These are phyloP conservation scores for Cytospora piceae DNA, from an alignment of 2,329 filamentous ascomycete species.

Conservation along the genomic window DNA sequence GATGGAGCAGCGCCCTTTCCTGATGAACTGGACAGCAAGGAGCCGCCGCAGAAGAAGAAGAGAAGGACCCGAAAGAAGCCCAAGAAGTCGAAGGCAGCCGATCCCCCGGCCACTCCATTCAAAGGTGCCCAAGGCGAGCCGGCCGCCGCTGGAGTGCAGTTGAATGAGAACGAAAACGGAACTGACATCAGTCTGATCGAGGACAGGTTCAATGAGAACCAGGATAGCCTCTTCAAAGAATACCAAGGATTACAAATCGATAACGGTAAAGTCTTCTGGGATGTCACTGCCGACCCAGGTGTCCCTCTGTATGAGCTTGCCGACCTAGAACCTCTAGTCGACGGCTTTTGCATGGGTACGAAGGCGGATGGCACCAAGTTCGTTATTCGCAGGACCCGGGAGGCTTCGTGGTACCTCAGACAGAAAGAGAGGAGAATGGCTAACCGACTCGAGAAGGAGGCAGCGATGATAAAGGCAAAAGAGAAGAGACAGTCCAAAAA, in stretches of 20 bases:
- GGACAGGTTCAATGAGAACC: neutral
- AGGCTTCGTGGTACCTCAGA: constrained; percentile 11
- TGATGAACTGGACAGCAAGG: constrained; percentile 5
- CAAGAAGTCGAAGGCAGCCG: neutral
- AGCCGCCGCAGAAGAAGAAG: constrained; percentile 10
- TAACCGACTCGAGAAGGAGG: neutral
- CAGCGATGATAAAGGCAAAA: constrained; percentile 6
- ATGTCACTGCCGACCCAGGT: neutral
- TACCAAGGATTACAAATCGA: neutral
- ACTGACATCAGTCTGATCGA: neutral
- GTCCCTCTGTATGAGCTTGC: neutral
- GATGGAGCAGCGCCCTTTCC: neutral
- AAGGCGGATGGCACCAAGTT: neutral
- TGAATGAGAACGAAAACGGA: neutral
- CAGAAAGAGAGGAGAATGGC: constrained; percentile 17
- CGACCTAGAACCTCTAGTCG: neutral
- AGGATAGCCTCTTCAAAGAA: neutral
- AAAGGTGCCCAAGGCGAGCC: neutral
- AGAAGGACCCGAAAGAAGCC: constrained; percentile 11
- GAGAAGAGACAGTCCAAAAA: constrained; percentile 17
- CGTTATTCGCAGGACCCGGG: neutral
- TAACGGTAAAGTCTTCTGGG: neutral
- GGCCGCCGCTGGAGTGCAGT: neutral
- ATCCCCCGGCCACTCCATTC: neutral
- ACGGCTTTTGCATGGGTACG: neutral